Evolutionary conservation across 306 rosid species (phyloP).

Genomic region (Lupinus albus): DNA sequence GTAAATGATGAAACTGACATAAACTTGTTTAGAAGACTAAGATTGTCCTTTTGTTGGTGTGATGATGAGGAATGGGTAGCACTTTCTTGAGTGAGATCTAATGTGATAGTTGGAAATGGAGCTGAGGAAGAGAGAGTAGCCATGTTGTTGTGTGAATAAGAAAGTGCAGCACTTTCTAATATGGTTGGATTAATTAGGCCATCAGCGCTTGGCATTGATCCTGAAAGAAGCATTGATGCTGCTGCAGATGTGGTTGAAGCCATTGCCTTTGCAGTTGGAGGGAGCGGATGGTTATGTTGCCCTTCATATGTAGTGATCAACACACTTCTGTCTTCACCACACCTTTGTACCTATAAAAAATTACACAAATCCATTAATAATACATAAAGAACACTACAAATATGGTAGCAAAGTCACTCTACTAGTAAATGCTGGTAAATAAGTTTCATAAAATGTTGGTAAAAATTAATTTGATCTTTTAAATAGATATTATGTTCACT

Average conservation of each 20-base stretch:
- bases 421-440: too few relatives aligned
- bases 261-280: slow-evolving; percentile 72
- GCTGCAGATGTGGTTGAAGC: slow-evolving; percentile 74
- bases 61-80: slow-evolving; percentile 16
- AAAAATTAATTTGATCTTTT: background rate
- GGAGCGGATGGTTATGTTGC: slow-evolving; percentile 78
- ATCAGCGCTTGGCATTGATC: slow-evolving; percentile 64
- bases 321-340: slow-evolving; percentile 67
- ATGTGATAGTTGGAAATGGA: slow-evolving; percentile 75
- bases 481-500: background rate
- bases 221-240: slow-evolving; percentile 72
- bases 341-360: slow-evolving; percentile 64
- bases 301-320: slow-evolving; percentile 78
- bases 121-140: slow-evolving; percentile 75
- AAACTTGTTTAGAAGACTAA: slow-evolving; percentile 13
- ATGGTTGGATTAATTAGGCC: slow-evolving; percentile 44
- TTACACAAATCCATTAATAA: background rate
- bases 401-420: too few relatives aligned
- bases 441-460: too few relatives aligned
- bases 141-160: slow-evolving; percentile 47
- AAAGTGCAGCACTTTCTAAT: slow-evolving; percentile 43
- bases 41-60: slow-evolving; percentile 6
- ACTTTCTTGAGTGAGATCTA: slow-evolving; percentile 59
- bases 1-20: slow-evolving; percentile 33
- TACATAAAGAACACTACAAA: too few relatives aligned